Percentiles rank a stretch among this genome's conserved stretches.
Evolutionary conservation across 176 grass and related monocot genomes (phyloP).

Genomic region (Bothriochloa decipiens): DNA sequence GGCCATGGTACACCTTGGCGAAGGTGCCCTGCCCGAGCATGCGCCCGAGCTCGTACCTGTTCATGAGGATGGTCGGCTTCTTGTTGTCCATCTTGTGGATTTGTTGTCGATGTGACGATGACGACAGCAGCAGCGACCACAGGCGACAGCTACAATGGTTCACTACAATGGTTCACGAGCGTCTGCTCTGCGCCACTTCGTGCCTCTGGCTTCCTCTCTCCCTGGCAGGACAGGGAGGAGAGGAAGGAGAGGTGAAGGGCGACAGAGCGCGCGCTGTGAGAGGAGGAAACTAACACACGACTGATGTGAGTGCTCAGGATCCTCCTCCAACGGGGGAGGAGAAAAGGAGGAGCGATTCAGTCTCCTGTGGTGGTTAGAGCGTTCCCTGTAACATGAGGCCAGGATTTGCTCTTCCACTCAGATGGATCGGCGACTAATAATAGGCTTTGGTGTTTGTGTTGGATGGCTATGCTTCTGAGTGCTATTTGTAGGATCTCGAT

Average conservation of each 20-base stretch:
- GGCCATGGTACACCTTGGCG: slow-evolving; percentile 85
- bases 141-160: background rate
- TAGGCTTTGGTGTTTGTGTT: slow-evolving; percentile 32
- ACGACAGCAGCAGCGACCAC: background rate
- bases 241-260: slow-evolving; percentile 71
- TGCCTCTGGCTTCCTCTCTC: slow-evolving; percentile 52
- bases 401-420: slow-evolving; percentile 28
- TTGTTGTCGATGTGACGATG: background rate
- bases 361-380: slow-evolving; percentile 40
- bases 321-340: slow-evolving; percentile 46
- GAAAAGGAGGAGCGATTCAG: slow-evolving; percentile 9
- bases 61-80: slow-evolving; percentile 75
- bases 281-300: slow-evolving; percentile 35
- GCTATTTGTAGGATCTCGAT: slow-evolving; percentile 56
- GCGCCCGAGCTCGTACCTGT: slow-evolving; percentile 79
- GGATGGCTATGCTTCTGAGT: slow-evolving; percentile 24
- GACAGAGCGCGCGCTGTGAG: slow-evolving; percentile 30
- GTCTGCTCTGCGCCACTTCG: slow-evolving; percentile 49
- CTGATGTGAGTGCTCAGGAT: slow-evolving; percentile 23
- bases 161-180: slow-evolving; percentile 32
- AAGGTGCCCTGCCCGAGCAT: slow-evolving; percentile 85
- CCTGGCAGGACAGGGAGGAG: background rate
- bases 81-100: slow-evolving; percentile 65
- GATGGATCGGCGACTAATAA: slow-evolving; percentile 36
- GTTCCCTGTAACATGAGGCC: slow-evolving; percentile 47